phyloP scores from a whole-genome alignment of 2,329 filamentous ascomycete species.

The Microdochium trichocladiopsis region DNA sequence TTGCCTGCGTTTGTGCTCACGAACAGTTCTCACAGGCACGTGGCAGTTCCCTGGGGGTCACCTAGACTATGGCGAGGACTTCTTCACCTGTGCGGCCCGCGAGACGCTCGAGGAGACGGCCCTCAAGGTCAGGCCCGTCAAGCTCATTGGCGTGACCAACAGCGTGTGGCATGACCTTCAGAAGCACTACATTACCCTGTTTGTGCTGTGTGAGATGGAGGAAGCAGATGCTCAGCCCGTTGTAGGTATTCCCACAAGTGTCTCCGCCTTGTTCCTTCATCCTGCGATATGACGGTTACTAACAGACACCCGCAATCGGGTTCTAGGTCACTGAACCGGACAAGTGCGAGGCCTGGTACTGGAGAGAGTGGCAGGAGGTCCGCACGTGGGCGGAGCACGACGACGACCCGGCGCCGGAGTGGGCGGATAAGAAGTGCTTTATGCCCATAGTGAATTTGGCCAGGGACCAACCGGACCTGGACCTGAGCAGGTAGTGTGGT shows the following conservation, averaged over 20 bases:
- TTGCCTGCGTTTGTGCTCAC: slow-evolving; percentile 6
- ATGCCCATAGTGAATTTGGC: slow-evolving; percentile 24
- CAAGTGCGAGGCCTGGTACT: slow-evolving; percentile 45
- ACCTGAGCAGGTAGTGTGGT: neutral
- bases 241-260: slow-evolving; percentile 36
- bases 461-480: slow-evolving; percentile 8
- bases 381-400: slow-evolving; percentile 19
- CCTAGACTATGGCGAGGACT: slow-evolving; percentile 61
- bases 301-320: slow-evolving; percentile 3
- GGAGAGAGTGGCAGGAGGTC: slow-evolving; percentile 38
- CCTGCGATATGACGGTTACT: slow-evolving; percentile 25
- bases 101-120: slow-evolving; percentile 68
- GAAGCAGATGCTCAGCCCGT: slow-evolving; percentile 40
- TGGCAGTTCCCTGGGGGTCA: slow-evolving; percentile 70
- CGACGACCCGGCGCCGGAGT: slow-evolving; percentile 11
- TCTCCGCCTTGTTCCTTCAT: no score
- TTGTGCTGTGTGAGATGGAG: slow-evolving; percentile 46
- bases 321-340: slow-evolving; percentile 35
- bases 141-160: slow-evolving; percentile 57
- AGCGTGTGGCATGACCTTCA: slow-evolving; percentile 50
- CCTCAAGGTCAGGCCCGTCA: slow-evolving; percentile 42
- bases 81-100: slow-evolving; percentile 54
- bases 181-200: slow-evolving; percentile 72
- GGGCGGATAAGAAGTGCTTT: slow-evolving; percentile 25
- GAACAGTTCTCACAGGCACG: slow-evolving; percentile 33